Percentiles rank a stretch among this genome's conserved stretches.
These are phyloP conservation scores for Thermochaetoides thermophila DNA, from an alignment of 495 filamentous ascomycete species.

Conservation along the genomic window DNA sequence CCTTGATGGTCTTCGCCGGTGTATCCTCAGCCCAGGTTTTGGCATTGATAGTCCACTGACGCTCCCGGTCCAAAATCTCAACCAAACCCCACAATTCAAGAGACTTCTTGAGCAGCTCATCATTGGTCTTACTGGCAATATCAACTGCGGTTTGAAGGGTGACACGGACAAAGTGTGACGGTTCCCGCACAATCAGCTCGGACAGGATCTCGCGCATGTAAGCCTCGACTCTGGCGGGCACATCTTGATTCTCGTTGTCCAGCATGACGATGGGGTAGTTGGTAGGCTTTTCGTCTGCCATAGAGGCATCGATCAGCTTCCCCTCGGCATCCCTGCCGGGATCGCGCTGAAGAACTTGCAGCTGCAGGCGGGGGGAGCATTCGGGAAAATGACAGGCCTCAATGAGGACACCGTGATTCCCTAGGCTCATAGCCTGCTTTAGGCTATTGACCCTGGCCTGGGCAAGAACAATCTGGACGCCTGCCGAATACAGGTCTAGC, in stretches of 20 bases:
- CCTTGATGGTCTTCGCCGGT: conserved; percentile 22
- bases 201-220: conserved; percentile 55
- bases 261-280: conserved; percentile 38
- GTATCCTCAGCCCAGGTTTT: conserved; percentile 17
- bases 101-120: conserved; percentile 47
- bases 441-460: conserved; percentile 48
- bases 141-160: conserved; percentile 47
- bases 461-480: conserved; percentile 53
- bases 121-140: conserved; percentile 40
- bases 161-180: conserved; percentile 50
- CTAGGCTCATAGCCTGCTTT: conserved; percentile 40
- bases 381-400: conserved; percentile 58
- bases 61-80: conserved; percentile 54
- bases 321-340: conserved; percentile 27
- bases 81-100: conserved; percentile 67
- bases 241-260: conserved; percentile 52
- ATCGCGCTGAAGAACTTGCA: conserved; percentile 38
- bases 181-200: conserved; percentile 47
- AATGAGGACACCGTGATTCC: conserved; percentile 43
- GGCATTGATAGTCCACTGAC: conserved; percentile 46
- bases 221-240: conserved; percentile 48
- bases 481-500: conserved; percentile 56
- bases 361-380: conserved; percentile 34
- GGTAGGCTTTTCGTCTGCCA: conserved; percentile 17
- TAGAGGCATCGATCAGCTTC: conserved; percentile 22